Base-by-base conservation (phyloP, 2,329 filamentous ascomycete species). In the Sphaerulina musiva region DNA sequence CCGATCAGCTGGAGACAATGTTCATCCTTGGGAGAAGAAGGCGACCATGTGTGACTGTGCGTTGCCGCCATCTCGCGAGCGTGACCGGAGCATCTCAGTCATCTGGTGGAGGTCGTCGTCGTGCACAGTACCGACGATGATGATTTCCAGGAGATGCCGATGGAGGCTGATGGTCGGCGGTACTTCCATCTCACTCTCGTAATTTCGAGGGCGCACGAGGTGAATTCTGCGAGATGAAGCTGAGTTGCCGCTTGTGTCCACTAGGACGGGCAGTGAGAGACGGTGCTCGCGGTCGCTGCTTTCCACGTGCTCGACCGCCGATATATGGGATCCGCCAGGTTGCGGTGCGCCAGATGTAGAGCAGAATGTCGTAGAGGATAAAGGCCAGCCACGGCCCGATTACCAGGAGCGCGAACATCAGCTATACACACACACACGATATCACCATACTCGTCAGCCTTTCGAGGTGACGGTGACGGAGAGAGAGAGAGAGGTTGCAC, bases 381-480 rank as follows among this genome's bases (percentile, higher is more conserved):
- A 86, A 69, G 23, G 79, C 70, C 4, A 78, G 69, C 81, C 83
- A 87, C 9, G 84, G 84, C 1, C 78, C 78, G 59, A 86, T 80
- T 44, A 78, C 80, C 42, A 85, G 61, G 42, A 80, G 62, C 23
- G 79, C 82, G 54, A 86, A 76, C 54, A 85, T 62, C 32, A 86
- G 69, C 83, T 86, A 17, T 17, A 17, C 14, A 17, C 14, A 17
- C 14, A 64, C 29, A 53, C 12, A 4, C 14, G 14, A 17, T 17
- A 17, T 17, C 14, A 36, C 1, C 11, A 14, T 50, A 54, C 47
- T 49, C 26, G 6, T 26, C 43, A 45, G 43, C 44, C 43, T 42
- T 55, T 31, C 23, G 48, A 31, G 34, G 14, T 17, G 14, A 17
- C 14, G 14, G 14, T 17, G 14, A 17, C 14, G 14, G 14, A 17